Percentiles rank a stretch among this genome's conserved stretches.
phyloP scores from a whole-genome alignment of 805 yeast species.

The Yarrowia sp. region DNA sequence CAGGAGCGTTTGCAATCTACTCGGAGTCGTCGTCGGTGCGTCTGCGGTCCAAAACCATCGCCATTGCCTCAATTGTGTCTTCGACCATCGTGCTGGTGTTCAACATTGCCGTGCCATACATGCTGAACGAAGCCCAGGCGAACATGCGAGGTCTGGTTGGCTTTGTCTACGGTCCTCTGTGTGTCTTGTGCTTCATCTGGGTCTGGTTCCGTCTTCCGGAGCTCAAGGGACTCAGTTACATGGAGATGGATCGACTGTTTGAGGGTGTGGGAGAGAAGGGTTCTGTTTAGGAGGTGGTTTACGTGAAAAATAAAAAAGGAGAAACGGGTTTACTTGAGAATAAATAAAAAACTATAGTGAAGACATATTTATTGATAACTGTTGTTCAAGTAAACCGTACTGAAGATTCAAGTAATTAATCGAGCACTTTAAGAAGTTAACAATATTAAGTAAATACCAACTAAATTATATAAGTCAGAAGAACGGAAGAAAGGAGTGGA shows the following conservation, averaged over 20 bases:
- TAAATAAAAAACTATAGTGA: too few relatives aligned
- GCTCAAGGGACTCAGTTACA: constrained; percentile 63
- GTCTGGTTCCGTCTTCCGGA: constrained; percentile 64
- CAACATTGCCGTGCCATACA: constrained; percentile 53
- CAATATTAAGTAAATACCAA: too few relatives aligned
- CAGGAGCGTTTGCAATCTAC: constrained; percentile 54
- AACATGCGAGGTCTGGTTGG: constrained; percentile 61
- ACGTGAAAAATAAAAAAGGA: too few relatives aligned
- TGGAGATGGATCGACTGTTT: constrained; percentile 66
- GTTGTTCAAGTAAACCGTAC: too few relatives aligned
- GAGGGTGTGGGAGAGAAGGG: neutral
- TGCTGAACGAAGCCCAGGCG: constrained; percentile 58
- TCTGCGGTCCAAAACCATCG: constrained; percentile 55
- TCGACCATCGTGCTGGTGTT: constrained; percentile 43
- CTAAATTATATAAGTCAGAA: too few relatives aligned
- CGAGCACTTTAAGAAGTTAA: too few relatives aligned
- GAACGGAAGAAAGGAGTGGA: too few relatives aligned
- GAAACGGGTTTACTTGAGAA: too few relatives aligned
- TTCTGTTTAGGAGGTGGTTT: neutral
- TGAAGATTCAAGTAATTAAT: too few relatives aligned
- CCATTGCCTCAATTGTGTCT: constrained; percentile 52
- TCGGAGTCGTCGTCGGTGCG: constrained; percentile 56
- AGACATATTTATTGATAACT: too few relatives aligned
- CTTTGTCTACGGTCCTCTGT: constrained; percentile 56
- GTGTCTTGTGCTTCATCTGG: constrained; percentile 53